phyloP scores from a whole-genome alignment of 306 rosid species.

The Corylus heterophylla region DNA sequence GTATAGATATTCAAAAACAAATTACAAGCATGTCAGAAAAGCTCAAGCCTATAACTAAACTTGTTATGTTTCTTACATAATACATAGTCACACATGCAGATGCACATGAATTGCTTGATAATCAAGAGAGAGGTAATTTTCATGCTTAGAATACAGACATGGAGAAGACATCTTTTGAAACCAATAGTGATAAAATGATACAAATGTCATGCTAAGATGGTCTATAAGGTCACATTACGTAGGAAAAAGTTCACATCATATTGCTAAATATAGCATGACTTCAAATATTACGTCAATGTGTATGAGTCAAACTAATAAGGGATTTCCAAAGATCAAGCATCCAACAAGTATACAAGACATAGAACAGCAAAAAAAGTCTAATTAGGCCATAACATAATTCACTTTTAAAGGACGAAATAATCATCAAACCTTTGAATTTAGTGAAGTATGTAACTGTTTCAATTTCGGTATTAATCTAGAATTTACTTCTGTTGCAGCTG shows the following conservation, averaged over 20 bases:
- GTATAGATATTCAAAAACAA: too few relatives aligned
- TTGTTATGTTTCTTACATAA: not conserved
- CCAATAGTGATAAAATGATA: not conserved
- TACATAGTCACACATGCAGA: not conserved
- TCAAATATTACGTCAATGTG: not conserved
- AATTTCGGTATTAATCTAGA: slow-evolving; percentile 79
- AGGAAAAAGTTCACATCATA: not conserved
- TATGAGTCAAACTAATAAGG: not conserved
- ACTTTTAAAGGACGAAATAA: slow-evolving; percentile 5
- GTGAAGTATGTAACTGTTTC: slow-evolving; percentile 67
- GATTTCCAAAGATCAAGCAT: not conserved
- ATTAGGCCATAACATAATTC: slow-evolving; percentile 18
- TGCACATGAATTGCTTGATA: not conserved
- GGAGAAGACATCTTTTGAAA: slow-evolving; percentile 1
- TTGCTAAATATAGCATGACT: not conserved
- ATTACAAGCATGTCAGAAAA: not conserved
- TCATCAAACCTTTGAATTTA: slow-evolving; percentile 74
- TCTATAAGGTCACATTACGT: not conserved
- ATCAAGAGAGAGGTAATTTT: not conserved
- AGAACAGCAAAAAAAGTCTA: not conserved
- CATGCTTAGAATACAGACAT: not conserved
- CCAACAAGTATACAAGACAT: not conserved
- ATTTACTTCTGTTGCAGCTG: slow-evolving; percentile 80
- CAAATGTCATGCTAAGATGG: not conserved
- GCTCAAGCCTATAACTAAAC: not conserved